Conservation (phyloP, 495 filamentous ascomycete genomes). For the Xylaria scruposa region DNA sequence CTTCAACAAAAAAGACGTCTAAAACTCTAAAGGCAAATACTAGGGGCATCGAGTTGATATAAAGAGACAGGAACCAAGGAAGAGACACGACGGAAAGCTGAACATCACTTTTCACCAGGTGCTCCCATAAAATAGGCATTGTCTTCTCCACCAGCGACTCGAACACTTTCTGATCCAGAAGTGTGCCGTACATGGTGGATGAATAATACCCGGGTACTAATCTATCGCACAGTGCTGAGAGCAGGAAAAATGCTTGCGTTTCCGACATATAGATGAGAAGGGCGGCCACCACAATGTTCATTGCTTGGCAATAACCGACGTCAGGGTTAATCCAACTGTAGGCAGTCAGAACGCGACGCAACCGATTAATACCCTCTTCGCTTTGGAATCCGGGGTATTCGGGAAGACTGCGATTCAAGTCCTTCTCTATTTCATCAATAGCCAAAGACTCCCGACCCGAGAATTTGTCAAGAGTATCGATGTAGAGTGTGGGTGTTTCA, state of each 20-base stretch:
- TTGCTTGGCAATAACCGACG: constrained; percentile 97
- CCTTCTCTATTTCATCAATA: constrained; percentile 98
- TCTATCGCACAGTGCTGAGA: constrained; percentile 90
- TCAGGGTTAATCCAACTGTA: constrained; percentile 96
- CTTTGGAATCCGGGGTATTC: constrained; percentile 98
- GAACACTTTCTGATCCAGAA: constrained; percentile 95
- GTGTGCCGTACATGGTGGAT: constrained; percentile 97
- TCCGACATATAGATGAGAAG: constrained; percentile 98
- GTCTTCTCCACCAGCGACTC: constrained; percentile 97
- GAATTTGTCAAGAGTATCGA: constrained; percentile 82
- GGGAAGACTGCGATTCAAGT: constrained; percentile 91
- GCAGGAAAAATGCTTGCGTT: constrained; percentile 90
- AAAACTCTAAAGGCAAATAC: constrained; percentile 96
- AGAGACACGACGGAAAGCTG: constrained; percentile 98
- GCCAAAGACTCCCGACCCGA: constrained; percentile 85
- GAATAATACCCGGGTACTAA: constrained; percentile 96
- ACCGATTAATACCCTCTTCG: constrained; percentile 89
- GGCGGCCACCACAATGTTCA: constrained; percentile 98
- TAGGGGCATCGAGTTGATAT: constrained; percentile 98
- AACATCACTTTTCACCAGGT: constrained; percentile 91
- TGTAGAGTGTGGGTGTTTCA: constrained; percentile 81
- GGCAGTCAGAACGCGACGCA: constrained; percentile 88
- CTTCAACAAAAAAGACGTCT: constrained; percentile 98
- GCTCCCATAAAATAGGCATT: constrained; percentile 98
- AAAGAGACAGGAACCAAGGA: constrained; percentile 96